phyloP scores from a whole-genome alignment of 2,329 filamentous ascomycete genomes.

The Taxawa tesnikishii region DNA sequence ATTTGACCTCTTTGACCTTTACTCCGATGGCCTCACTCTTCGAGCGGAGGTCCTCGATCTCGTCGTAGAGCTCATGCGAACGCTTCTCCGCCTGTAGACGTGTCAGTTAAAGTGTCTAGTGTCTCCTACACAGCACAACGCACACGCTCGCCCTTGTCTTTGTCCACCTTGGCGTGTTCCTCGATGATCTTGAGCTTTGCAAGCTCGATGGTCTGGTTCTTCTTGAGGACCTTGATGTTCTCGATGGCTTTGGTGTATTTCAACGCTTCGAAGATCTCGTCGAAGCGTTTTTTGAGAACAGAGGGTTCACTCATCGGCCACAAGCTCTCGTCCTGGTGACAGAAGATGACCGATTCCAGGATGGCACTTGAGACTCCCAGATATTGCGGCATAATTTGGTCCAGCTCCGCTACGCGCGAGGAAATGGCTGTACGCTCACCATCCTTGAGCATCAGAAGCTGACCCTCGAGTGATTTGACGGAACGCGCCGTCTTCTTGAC shows the following conservation, averaged over 20 bases:
- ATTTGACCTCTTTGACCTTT: constrained; percentile 21
- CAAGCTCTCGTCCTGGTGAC: constrained; percentile 92
- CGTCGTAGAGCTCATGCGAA: constrained; percentile 49
- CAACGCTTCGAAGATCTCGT: constrained; percentile 93
- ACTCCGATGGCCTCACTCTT: constrained; percentile 16
- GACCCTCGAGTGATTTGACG: constrained; percentile 76
- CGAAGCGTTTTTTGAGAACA: constrained; percentile 82
- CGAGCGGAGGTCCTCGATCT: constrained; percentile 7
- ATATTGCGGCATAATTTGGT: constrained; percentile 71
- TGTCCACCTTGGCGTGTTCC: constrained; percentile 66
- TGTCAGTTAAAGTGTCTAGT: too few species aligned
- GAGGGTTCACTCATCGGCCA: constrained; percentile 91
- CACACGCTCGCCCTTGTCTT: constrained; percentile 64
- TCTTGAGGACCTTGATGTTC: constrained; percentile 77
- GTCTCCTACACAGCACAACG: neutral
- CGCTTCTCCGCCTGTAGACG: constrained; percentile 45
- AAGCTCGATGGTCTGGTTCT: constrained; percentile 69
- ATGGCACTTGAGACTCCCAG: constrained; percentile 84
- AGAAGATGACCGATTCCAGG: constrained; percentile 92
- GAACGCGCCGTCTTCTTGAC: constrained; percentile 68
- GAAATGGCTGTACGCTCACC: constrained; percentile 72
- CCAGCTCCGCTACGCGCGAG: constrained; percentile 67
- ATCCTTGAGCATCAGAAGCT: constrained; percentile 61
- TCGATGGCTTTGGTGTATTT: constrained; percentile 98
- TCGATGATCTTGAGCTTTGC: constrained; percentile 62